A percentile compares a stretch with the other conserved stretches of the same genome.
Conservation (phyloP, 495 filamentous ascomycete species). For the Delitschia confertaspora region DNA sequence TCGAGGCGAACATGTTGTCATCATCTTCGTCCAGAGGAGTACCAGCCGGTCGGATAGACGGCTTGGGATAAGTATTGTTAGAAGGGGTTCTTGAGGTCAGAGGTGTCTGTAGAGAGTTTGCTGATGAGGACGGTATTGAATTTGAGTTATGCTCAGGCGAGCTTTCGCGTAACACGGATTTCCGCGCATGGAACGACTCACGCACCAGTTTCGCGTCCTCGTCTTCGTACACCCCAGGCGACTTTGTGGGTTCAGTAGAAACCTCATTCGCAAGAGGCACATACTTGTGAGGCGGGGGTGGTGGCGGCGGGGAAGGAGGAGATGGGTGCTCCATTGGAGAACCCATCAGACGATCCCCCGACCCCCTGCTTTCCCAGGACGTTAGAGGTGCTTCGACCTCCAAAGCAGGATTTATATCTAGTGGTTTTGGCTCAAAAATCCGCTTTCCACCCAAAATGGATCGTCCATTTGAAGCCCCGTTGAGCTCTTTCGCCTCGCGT, state of each 20-base stretch:
- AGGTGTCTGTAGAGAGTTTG: constrained; percentile 16
- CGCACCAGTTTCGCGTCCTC: constrained; percentile 20
- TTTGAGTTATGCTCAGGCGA: constrained; percentile 1
- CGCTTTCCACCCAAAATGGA: constrained; percentile 17
- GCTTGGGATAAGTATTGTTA: constrained; percentile 16
- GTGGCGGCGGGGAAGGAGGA: constrained; percentile 18
- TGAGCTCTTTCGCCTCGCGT: constrained; percentile 3
- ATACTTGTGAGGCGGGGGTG: constrained; percentile 19
- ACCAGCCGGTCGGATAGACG: not conserved
- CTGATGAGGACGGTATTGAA: constrained; percentile 12
- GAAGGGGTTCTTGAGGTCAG: constrained; percentile 18
- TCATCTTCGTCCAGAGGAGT: constrained; percentile 13
- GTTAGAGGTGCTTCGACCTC: constrained; percentile 27
- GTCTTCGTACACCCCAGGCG: constrained; percentile 16
- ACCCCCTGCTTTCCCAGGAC: constrained; percentile 30
- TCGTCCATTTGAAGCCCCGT: not conserved
- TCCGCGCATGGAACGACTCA: constrained; percentile 11
- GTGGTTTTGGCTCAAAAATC: constrained; percentile 23
- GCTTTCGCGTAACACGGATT: constrained; percentile 1
- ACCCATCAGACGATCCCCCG: constrained; percentile 28
- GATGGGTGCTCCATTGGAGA: constrained; percentile 12
- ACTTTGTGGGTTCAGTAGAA: constrained; percentile 8
- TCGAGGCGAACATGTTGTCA: constrained; percentile 13
- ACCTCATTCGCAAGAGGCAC: constrained; percentile 10
- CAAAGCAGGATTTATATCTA: constrained; percentile 18